Percentiles rank a stretch among this genome's conserved stretches.
phyloP scores from a whole-genome alignment of 306 rosid genomes.

The Clitoria ternatea region DNA sequence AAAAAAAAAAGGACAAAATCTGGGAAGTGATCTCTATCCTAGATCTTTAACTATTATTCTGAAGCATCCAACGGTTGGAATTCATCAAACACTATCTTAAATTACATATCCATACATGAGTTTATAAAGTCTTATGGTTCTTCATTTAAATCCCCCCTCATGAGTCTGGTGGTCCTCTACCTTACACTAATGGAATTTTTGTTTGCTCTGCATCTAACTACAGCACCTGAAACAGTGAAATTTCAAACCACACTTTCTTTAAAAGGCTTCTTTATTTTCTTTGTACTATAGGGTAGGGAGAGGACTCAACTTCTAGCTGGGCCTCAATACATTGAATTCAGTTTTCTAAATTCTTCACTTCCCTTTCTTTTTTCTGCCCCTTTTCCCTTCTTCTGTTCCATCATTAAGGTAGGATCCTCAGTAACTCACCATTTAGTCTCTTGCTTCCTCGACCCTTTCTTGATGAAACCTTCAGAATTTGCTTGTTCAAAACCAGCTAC shows the following conservation, averaged over 20 bases:
- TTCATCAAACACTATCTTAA: slow-evolving; percentile 6
- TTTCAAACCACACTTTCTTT: slow-evolving; percentile 13
- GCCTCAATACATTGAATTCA: slow-evolving; percentile 10
- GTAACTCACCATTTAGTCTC: not conserved
- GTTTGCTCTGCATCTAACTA: slow-evolving; percentile 23
- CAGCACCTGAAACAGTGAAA: slow-evolving; percentile 27
- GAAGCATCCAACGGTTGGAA: slow-evolving; percentile 30
- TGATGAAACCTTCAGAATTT: slow-evolving; percentile 15
- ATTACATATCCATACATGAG: not conserved
- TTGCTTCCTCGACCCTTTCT: not conserved
- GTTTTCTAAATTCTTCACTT: not conserved
- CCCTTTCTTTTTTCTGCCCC: not conserved
- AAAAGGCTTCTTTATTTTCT: slow-evolving; percentile 12
- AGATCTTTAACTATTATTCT: not conserved
- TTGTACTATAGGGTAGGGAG: not conserved
- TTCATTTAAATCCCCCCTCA: slow-evolving; percentile 15
- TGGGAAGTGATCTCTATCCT: too few species aligned
- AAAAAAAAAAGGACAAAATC: too few species aligned
- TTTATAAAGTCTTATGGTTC: not conserved
- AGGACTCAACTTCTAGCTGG: not conserved
- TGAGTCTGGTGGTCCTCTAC: slow-evolving; percentile 24
- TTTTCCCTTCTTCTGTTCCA: slow-evolving; percentile 6
- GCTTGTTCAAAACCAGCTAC: not conserved
- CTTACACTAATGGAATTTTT: slow-evolving; percentile 7
- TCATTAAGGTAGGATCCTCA: not conserved